These are phyloP conservation scores for Suillus lakei DNA, from an alignment of 768 basidiomycete species.

Conservation along the genomic window DNA sequence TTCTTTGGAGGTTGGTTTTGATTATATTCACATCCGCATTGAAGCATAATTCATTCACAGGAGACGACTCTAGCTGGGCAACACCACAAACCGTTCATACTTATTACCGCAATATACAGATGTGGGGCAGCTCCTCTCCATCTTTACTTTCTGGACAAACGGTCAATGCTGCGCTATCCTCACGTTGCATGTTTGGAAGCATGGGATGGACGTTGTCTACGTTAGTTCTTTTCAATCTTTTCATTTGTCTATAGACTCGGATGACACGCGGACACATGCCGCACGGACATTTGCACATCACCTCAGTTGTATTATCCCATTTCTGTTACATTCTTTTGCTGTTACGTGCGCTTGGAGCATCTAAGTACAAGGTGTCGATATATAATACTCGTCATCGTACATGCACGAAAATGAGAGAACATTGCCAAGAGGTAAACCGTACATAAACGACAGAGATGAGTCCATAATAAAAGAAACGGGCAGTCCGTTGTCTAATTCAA, in stretches of 20 bases:
- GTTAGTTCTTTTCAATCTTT: not conserved
- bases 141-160: constrained; percentile 43
- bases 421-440: not conserved
- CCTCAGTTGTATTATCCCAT: not conserved
- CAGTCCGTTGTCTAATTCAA: not conserved
- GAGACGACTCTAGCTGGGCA: constrained; percentile 73
- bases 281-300: not conserved
- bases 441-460: not conserved
- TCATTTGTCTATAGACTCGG: not conserved
- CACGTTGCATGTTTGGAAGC: not conserved
- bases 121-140: constrained; percentile 60
- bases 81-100: constrained; percentile 69
- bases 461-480: not conserved
- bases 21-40: constrained; percentile 7
- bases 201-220: constrained; percentile 2
- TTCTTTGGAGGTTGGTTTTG: constrained; percentile 73
- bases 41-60: constrained; percentile 34
- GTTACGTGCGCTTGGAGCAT: not conserved
- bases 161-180: constrained; percentile 20
- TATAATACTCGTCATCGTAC: not conserved
- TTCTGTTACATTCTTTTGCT: not conserved
- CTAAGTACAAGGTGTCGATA: not conserved
- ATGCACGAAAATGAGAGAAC: not conserved
- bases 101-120: constrained; percentile 75
- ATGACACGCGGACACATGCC: not conserved